Percentiles rank a stretch among this genome's conserved stretches.
Conservation (phyloP, 176 grass and related monocot species). For the Oryza glumipatula region DNA sequence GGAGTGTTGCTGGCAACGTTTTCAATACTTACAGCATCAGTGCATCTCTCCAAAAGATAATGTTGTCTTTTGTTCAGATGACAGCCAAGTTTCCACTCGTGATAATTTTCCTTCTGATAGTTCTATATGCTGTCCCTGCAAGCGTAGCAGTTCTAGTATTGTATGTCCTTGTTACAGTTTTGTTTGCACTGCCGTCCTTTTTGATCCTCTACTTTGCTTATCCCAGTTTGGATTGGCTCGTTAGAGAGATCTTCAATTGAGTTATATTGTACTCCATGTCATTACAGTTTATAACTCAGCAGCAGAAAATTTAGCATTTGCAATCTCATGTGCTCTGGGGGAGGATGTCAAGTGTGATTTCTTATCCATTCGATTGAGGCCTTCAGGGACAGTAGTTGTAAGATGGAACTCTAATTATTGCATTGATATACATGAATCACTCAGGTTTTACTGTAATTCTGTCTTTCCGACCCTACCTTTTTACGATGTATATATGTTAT, state of each 20-base stretch:
- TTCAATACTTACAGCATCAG: slow-evolving; percentile 53
- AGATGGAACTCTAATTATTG: slow-evolving; percentile 22
- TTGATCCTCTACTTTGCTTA: slow-evolving; percentile 91
- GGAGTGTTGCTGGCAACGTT: slow-evolving; percentile 24
- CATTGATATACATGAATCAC: background rate
- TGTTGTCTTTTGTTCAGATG: slow-evolving; percentile 69
- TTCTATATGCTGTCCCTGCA: slow-evolving; percentile 81
- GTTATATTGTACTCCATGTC: slow-evolving; percentile 10
- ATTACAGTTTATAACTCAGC: background rate
- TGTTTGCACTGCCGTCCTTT: slow-evolving; percentile 86
- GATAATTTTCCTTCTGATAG: slow-evolving; percentile 89
- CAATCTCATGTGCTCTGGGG: background rate
- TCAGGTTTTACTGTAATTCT: background rate
- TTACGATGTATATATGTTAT: background rate
- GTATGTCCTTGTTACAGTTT: slow-evolving; percentile 72
- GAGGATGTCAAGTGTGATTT: background rate
- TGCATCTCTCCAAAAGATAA: slow-evolving; percentile 58
- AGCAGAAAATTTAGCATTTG: slow-evolving; percentile 2
- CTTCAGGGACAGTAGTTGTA: slow-evolving; percentile 3
- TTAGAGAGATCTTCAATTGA: slow-evolving; percentile 75
- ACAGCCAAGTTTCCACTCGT: slow-evolving; percentile 85
- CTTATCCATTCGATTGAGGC: background rate
- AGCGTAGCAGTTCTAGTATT: slow-evolving; percentile 65
- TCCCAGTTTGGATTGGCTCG: slow-evolving; percentile 83
- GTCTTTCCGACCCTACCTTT: background rate